A percentile compares a stretch with the other conserved stretches of the same genome.
Conservation (phyloP, 2,329 filamentous ascomycete genomes). For the Penicillium sp. region DNA sequence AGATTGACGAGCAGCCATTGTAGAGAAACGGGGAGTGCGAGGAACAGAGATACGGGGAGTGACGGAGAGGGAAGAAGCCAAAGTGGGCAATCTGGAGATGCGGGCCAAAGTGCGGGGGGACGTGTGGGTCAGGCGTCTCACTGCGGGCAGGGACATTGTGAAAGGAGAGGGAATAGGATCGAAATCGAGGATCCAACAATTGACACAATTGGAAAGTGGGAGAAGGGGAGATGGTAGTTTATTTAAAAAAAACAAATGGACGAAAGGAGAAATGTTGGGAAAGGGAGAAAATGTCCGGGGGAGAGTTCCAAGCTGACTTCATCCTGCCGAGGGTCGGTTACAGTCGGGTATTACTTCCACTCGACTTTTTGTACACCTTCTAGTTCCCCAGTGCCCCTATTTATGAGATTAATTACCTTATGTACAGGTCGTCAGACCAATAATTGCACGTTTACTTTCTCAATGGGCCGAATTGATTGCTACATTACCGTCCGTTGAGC, state of each 20-base stretch:
- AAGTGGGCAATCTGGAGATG: constrained; percentile 34
- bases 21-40: constrained; percentile 39
- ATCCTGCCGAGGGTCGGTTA: constrained; percentile 27
- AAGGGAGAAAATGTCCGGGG: constrained; percentile 8
- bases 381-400: not conserved
- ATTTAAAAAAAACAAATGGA: constrained; percentile 16
- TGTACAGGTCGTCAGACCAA: not conserved
- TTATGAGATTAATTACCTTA: not conserved
- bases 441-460: not conserved
- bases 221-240: not conserved
- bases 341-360: constrained; percentile 14
- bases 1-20: constrained; percentile 40
- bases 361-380: not conserved
- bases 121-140: constrained; percentile 42
- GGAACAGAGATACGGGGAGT: constrained; percentile 16
- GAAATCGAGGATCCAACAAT: not conserved
- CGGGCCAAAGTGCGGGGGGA: constrained; percentile 45
- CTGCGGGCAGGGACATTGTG: constrained; percentile 41
- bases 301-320: constrained; percentile 19
- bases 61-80: constrained; percentile 21
- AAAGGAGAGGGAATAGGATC: constrained; percentile 22
- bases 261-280: constrained; percentile 6
- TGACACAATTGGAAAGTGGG: not conserved
- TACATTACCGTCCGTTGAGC: not conserved
- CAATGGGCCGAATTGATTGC: not conserved